Evolutionary conservation across 768 basidiomycete genomes (phyloP), one percentile per base, ranked within the genome.

Genomic region (Agaricus bisporus): DNA sequence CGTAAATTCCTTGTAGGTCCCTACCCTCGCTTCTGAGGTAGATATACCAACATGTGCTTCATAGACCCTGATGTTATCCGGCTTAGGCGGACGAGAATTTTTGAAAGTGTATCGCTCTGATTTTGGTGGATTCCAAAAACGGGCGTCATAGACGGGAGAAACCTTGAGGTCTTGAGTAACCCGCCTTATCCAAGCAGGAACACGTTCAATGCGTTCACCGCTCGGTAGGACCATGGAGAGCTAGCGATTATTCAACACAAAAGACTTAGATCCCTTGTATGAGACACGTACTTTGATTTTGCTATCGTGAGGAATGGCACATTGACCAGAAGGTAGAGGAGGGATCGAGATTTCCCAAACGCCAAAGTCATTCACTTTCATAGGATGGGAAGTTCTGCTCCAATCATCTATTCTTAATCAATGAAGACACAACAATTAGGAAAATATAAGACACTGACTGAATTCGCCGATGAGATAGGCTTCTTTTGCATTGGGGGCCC

Each of bases 41-140:
- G 97, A 95, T 56, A 98, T 98, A 6, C 97, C 97, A 58, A 98
- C 94, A 64, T 99, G 97, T 0, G 95, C 97, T 66, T 99, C 97
- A 64, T 99, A 99, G 55, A 99, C 94, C 58, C 86, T 85, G 41
- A 84, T 66, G 35, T 84, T 77, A 15, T 72, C 71, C 11, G 87
- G 85, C 55, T 83, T 80, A 0, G 80, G 74, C 10, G 91, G 91
- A 9, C 80, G 76, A 42, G 78, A 55, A 65, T 98, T 76, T 66
- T 92, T 95, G 74, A 95, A 95, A 26, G 75, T 73, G 73, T 98
- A 97, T 45, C 64, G 72, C 58, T 90, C 73, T 22, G 77, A 71
- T 38, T 72, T 63, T 17, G 91, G 85, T 1, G 97, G 97, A 67
- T 98, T 98, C 97, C 97, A 99, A 71, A 99, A 97, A n/a, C 91